A percentile compares a stretch with the other conserved stretches of the same genome.
Evolutionary conservation across 495 filamentous ascomycete species (phyloP).

Genomic region (Tricharina praecox): DNA sequence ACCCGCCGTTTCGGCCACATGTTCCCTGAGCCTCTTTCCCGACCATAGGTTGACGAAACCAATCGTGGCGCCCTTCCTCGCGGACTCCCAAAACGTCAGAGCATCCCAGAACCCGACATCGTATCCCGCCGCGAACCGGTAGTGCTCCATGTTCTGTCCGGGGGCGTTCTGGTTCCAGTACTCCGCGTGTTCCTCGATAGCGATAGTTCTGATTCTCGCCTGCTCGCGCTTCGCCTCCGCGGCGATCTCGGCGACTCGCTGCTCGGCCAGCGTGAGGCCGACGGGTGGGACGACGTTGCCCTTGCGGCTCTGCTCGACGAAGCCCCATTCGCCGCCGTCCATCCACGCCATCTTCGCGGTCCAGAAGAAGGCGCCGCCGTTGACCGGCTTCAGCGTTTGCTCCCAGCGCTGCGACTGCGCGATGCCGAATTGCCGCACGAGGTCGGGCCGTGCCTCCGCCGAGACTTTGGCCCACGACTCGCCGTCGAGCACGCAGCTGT

Average conservation of each 20-base stretch:
- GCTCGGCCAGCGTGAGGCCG: constrained; percentile 23
- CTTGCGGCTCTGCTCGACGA: constrained; percentile 31
- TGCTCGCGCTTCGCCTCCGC: constrained; percentile 26
- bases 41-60: constrained; percentile 39
- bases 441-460: constrained; percentile 20
- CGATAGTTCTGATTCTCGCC: constrained; percentile 20
- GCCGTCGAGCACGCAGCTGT: constrained; percentile 35
- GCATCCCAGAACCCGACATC: constrained; percentile 38
- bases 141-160: constrained; percentile 33
- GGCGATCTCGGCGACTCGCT: constrained; percentile 26
- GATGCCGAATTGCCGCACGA: constrained; percentile 33
- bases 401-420: constrained; percentile 32
- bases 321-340: constrained; percentile 40
- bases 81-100: constrained; percentile 31
- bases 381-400: constrained; percentile 9
- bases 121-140: constrained; percentile 37
- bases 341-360: constrained; percentile 40
- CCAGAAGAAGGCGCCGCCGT: constrained; percentile 38
- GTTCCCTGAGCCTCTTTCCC: constrained; percentile 30
- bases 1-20: neutral
- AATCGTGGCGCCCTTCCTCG: constrained; percentile 32
- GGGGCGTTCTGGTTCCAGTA: constrained; percentile 34
- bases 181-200: constrained; percentile 27
- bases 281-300: constrained; percentile 29
- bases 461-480: constrained; percentile 30